Percentiles rank a stretch among this genome's conserved stretches.
Evolutionary conservation across 1,139 yeast genomes (phyloP).

Genomic region (Magnusiomyces paraingens): DNA sequence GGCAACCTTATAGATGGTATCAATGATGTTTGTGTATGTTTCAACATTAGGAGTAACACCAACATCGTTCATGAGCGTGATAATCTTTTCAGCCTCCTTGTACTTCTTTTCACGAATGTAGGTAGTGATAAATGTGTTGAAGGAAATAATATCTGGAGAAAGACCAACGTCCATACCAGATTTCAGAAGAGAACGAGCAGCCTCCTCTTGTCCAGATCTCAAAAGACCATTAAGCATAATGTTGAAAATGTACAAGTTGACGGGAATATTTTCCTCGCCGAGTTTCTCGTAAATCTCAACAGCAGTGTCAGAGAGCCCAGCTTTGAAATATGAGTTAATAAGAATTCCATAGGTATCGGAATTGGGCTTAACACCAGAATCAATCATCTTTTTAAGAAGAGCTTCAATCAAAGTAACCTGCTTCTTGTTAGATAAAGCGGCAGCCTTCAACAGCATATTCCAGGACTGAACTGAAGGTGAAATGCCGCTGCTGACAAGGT

Average conservation of each 20-base stretch:
- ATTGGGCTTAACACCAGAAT: constrained; percentile 36
- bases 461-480: constrained; percentile 37
- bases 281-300: constrained; percentile 27
- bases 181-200: constrained; percentile 29
- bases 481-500: constrained; percentile 30
- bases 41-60: constrained; percentile 55
- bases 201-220: constrained; percentile 22
- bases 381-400: constrained; percentile 36
- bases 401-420: constrained; percentile 34
- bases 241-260: constrained; percentile 30
- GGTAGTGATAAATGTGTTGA: constrained; percentile 37
- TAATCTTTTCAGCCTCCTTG: constrained; percentile 33
- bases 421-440: constrained; percentile 29
- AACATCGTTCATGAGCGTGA: constrained; percentile 34
- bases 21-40: constrained; percentile 59
- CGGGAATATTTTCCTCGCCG: constrained; percentile 19
- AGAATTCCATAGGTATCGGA: constrained; percentile 35
- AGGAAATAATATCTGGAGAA: constrained; percentile 35
- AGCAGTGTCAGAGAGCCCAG: constrained; percentile 31
- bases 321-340: constrained; percentile 34
- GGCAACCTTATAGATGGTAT: constrained; percentile 46
- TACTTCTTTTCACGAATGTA: constrained; percentile 30
- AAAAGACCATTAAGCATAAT: constrained; percentile 33
- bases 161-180: constrained; percentile 30
- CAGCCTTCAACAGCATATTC: constrained; percentile 43